Percentiles rank a stretch among this genome's conserved stretches.
phyloP scores from a whole-genome alignment of 2,329 filamentous ascomycete genomes.

The Neofusicoccum cordaticola region DNA sequence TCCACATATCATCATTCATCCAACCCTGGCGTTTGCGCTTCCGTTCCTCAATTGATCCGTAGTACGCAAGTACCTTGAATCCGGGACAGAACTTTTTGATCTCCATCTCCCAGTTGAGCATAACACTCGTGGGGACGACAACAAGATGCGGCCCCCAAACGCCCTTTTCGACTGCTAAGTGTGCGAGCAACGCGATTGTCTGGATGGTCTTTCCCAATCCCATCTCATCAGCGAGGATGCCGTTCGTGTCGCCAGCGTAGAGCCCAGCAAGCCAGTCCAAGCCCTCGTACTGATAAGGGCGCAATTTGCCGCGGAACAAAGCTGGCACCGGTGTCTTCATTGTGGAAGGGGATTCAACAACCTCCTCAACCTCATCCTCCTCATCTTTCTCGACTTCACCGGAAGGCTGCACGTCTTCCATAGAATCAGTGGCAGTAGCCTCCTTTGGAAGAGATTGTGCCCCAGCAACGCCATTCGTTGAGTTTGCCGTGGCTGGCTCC shows the following conservation, averaged over 20 bases:
- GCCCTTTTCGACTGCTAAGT: conserved; percentile 83
- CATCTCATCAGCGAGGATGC: conserved; percentile 97
- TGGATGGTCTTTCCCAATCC: conserved; percentile 97
- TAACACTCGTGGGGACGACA: conserved; percentile 95
- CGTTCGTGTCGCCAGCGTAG: conserved; percentile 89
- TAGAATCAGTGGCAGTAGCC: neutral
- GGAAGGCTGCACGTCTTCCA: neutral
- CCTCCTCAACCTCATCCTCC: conserved; percentile 24
- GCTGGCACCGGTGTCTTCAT: conserved; percentile 59
- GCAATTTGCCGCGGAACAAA: conserved; percentile 79
- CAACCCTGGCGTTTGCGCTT: conserved; percentile 88
- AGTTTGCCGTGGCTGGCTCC: neutral
- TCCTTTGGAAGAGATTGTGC: neutral
- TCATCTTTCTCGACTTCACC: neutral
- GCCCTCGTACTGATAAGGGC: conserved; percentile 96
- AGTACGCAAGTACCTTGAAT: conserved; percentile 97
- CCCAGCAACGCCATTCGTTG: neutral
- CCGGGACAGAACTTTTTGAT: conserved; percentile 99
- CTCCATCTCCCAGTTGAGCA: conserved; percentile 99
- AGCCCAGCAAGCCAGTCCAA: conserved; percentile 94
- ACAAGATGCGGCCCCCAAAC: conserved; percentile 96
- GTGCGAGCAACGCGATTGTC: conserved; percentile 89
- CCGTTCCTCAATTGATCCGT: conserved; percentile 88
- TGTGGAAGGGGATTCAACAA: conserved; percentile 20
- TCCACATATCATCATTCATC: conserved; percentile 88